These are phyloP conservation scores for Vanrija sp. DNA, from an alignment of 1,284 basidiomycete genomes.

Conservation along the genomic window DNA sequence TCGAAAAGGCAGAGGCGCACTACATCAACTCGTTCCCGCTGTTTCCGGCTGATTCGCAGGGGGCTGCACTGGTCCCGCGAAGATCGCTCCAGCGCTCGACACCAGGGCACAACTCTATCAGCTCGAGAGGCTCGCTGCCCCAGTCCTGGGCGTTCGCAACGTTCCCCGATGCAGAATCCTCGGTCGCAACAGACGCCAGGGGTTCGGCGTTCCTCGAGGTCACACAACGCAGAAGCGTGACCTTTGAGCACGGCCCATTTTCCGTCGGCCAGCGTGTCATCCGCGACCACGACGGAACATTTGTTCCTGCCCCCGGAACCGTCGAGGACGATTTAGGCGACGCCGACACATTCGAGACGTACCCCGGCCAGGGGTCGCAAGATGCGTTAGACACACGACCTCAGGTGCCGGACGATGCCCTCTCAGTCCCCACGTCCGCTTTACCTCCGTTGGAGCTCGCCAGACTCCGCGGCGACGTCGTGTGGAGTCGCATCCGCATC, in stretches of 20 bases:
- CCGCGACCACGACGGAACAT: conserved; percentile 56
- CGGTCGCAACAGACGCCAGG: neutral
- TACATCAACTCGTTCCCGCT: conserved; percentile 65
- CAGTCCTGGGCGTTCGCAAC: neutral
- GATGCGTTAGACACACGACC: too few species aligned
- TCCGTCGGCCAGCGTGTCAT: conserved; percentile 61
- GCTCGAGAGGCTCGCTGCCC: neutral
- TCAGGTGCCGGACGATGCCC: too few species aligned
- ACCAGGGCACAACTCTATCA: too few species aligned
- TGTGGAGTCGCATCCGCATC: conserved; percentile 1
- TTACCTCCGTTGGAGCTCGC: neutral
- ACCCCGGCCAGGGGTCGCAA: too few species aligned
- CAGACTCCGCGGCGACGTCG: conserved; percentile 1
- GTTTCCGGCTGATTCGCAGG: conserved; percentile 10
- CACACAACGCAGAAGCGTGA: conserved; percentile 5
- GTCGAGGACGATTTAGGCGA: too few species aligned
- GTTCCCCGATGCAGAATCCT: neutral
- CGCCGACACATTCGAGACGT: too few species aligned
- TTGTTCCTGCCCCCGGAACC: conserved; percentile 27
- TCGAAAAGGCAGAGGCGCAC: conserved; percentile 70
- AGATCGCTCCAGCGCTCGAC: too few species aligned
- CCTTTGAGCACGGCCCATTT: conserved; percentile 59
- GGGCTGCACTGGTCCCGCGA: neutral
- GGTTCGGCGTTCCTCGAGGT: conserved; percentile 12
- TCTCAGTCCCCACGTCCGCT: neutral